Conservation (phyloP, 495 filamentous ascomycete genomes). For the Penicillium angulare region DNA sequence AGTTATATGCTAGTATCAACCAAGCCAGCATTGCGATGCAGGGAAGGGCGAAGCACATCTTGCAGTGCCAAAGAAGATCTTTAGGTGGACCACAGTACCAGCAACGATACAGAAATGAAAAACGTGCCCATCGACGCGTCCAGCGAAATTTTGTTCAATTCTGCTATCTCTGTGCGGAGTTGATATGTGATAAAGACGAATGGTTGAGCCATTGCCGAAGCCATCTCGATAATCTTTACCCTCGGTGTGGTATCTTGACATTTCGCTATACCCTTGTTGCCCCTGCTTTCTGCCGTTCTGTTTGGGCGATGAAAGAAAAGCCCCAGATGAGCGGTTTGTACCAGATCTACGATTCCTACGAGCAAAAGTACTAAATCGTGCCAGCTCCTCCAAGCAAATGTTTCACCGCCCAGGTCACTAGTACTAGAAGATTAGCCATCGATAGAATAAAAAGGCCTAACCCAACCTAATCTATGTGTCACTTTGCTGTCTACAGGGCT, state of each 20-base stretch:
- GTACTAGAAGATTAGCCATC: no score
- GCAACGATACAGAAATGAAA: conserved; percentile 21
- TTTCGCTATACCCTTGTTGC: conserved; percentile 17
- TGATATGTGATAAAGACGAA: conserved; percentile 1
- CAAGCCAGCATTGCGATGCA: conserved; percentile 13
- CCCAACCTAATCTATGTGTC: no score
- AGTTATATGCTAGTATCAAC: neutral
- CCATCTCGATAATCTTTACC: conserved; percentile 11
- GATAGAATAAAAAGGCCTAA: no score
- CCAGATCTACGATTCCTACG: no score
- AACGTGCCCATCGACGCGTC: conserved; percentile 15
- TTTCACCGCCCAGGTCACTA: no score
- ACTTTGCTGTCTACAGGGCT: no score
- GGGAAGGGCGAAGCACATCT: conserved; percentile 19
- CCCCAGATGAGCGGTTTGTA: conserved; percentile 12
- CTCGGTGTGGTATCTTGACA: conserved; percentile 17
- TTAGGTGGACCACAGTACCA: conserved; percentile 19
- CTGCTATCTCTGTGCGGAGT: conserved; percentile 15
- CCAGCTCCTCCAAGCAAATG: no score
- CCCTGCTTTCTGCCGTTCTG: conserved; percentile 14
- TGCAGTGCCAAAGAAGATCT: conserved; percentile 17
- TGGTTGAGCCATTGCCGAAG: conserved; percentile 11
- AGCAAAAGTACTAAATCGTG: no score
- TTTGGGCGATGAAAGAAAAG: conserved; percentile 9
- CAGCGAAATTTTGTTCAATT: conserved; percentile 17